phyloP scores from a whole-genome alignment of 73 alveolate species.

The Tetrahymena borealis region DNA sequence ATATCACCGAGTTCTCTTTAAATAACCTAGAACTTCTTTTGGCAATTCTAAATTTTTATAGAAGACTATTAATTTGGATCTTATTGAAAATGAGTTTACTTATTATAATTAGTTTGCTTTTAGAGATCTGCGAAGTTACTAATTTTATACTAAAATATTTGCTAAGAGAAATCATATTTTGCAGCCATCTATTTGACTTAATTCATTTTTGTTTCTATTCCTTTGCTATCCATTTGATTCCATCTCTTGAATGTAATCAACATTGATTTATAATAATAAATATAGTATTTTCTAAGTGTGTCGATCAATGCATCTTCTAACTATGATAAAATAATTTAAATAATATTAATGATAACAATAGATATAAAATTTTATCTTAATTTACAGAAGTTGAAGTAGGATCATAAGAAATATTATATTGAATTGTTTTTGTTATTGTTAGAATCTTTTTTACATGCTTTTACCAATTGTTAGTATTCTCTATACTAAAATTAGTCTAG shows the following conservation, averaged over 20 bases:
- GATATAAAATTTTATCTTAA: background rate
- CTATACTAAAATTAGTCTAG: slow-evolving; percentile 7
- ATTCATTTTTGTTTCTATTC: slow-evolving; percentile 1
- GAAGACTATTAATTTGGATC: background rate
- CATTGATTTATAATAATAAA: background rate
- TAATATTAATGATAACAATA: background rate
- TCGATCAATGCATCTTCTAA: background rate
- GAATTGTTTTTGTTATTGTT: background rate
- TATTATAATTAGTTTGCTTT: slow-evolving; percentile 21
- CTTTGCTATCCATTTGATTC: background rate
- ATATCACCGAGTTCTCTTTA: background rate
- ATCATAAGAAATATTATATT: background rate
- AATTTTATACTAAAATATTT: background rate
- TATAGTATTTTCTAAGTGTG: background rate
- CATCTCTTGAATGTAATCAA: slow-evolving; percentile 9
- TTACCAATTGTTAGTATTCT: slow-evolving; percentile 17
- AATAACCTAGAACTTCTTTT: background rate
- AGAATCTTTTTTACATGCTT: slow-evolving; percentile 5
- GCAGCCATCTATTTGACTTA: background rate
- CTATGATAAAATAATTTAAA: background rate
- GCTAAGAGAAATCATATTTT: background rate
- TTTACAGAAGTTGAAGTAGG: background rate
- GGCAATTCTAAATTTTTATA: background rate
- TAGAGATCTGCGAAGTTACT: slow-evolving; percentile 6
- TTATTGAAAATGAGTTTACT: background rate